These are phyloP conservation scores for Hypsizygus marmoreus DNA, from an alignment of 768 basidiomycete species.

Conservation along the genomic window DNA sequence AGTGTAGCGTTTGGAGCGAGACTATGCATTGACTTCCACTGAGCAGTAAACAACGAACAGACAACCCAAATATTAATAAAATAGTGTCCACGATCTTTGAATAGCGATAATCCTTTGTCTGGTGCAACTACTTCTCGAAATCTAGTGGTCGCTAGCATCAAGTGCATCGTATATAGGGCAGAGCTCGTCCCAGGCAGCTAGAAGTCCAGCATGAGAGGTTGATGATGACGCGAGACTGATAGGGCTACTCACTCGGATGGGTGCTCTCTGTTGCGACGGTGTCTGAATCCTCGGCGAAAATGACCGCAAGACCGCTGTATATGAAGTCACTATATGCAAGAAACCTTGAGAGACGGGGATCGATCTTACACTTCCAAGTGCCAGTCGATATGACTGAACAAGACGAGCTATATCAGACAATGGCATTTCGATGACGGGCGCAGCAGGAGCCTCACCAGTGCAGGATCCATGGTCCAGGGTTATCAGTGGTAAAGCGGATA, in stretches of 20 bases:
- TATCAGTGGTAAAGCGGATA: slow-evolving; percentile 51
- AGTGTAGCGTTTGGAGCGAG: too few relatives aligned
- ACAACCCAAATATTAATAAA: too few relatives aligned
- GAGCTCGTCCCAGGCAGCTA: slow-evolving; percentile 33
- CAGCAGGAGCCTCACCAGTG: slow-evolving; percentile 37
- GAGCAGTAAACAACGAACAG: too few relatives aligned
- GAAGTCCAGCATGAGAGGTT: background rate
- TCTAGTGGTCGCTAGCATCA: too few relatives aligned
- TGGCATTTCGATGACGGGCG: background rate
- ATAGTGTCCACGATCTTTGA: too few relatives aligned
- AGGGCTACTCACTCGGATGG: background rate
- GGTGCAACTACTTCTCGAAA: too few relatives aligned
- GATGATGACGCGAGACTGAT: too few relatives aligned
- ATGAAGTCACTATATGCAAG: background rate
- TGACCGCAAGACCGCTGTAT: slow-evolving; percentile 35
- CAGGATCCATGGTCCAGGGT: slow-evolving; percentile 50
- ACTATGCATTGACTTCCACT: too few relatives aligned
- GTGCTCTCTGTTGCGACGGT: background rate
- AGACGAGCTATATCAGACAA: background rate
- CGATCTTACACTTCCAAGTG: slow-evolving; percentile 40
- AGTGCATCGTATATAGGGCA: slow-evolving; percentile 36
- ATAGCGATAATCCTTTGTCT: too few relatives aligned
- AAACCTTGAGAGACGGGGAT: background rate
- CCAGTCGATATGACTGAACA: slow-evolving; percentile 49
- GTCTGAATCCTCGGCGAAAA: slow-evolving; percentile 37